These are phyloP conservation scores for Gliomastix tumulicola DNA, from an alignment of 2,329 filamentous ascomycete genomes.

Conservation along the genomic window DNA sequence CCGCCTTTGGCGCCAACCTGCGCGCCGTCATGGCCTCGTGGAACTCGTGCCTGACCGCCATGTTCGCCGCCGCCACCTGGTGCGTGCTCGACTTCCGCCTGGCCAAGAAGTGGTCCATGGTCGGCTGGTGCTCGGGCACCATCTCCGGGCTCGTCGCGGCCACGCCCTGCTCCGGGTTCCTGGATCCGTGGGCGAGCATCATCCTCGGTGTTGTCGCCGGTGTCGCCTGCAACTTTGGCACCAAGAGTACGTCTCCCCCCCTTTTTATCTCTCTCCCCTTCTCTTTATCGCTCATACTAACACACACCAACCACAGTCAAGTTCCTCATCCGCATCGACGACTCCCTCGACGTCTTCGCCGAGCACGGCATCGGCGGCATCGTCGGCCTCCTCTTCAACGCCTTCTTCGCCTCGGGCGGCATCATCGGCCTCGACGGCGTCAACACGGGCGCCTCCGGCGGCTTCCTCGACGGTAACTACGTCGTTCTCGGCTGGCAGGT, in stretches of 20 bases:
- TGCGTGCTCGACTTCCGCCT: constrained; percentile 92
- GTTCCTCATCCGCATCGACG: constrained; percentile 58
- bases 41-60: constrained; percentile 92
- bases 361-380: constrained; percentile 66
- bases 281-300: constrained; percentile 4
- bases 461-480: constrained; percentile 71
- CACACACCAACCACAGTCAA: constrained; percentile 34
- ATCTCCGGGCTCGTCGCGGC: constrained; percentile 66
- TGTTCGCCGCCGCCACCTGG: constrained; percentile 90
- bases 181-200: constrained; percentile 61
- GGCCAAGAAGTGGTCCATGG: constrained; percentile 85
- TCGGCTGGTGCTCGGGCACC: constrained; percentile 65
- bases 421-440: constrained; percentile 72
- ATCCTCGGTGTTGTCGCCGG: constrained; percentile 61
- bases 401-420: constrained; percentile 60
- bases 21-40: constrained; percentile 95
- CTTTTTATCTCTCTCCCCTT: background rate
- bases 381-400: constrained; percentile 66
- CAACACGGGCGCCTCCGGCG: constrained; percentile 61
- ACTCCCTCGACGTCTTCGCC: constrained; percentile 65
- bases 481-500: constrained; percentile 73
- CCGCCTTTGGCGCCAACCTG: constrained; percentile 86
- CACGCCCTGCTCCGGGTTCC: constrained; percentile 62
- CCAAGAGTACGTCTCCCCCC: constrained; percentile 36
- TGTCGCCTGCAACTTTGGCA: constrained; percentile 60